phyloP scores from a whole-genome alignment of 176 grass and related monocot genomes.

The Avena sativa region DNA sequence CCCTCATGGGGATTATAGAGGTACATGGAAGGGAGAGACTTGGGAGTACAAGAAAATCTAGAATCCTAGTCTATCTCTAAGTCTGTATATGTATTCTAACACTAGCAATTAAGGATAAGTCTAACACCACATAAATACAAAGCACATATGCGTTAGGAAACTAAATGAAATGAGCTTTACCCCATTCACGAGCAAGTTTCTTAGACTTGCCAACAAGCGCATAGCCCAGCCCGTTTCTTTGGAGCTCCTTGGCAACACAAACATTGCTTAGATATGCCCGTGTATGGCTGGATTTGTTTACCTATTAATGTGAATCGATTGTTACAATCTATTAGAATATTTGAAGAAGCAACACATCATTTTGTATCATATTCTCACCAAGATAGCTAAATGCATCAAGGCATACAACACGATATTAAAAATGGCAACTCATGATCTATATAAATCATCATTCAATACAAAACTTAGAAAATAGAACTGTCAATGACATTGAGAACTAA shows the following conservation, averaged over 20 bases:
- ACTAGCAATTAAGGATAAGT: not conserved
- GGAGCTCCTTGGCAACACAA: slow-evolving; percentile 90
- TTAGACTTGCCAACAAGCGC: slow-evolving; percentile 79
- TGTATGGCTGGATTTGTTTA: slow-evolving; percentile 53
- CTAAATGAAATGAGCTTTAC: slow-evolving; percentile 48
- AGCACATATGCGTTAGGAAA: not conserved
- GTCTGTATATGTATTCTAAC: too few species aligned
- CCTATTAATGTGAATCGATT: slow-evolving; percentile 58
- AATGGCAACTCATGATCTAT: slow-evolving; percentile 11
- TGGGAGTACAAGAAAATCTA: too few species aligned
- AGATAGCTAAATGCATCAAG: not conserved
- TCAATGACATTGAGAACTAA: not conserved
- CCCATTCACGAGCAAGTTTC: slow-evolving; percentile 75
- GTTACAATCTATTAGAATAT: slow-evolving; percentile 25
- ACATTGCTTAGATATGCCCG: slow-evolving; percentile 84
- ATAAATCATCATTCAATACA: not conserved
- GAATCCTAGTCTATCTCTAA: too few species aligned
- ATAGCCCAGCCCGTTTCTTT: slow-evolving; percentile 87
- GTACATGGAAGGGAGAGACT: too few species aligned
- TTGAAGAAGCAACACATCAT: slow-evolving; percentile 31
- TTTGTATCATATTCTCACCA: not conserved
- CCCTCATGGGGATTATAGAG: too few species aligned
- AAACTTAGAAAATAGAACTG: not conserved
- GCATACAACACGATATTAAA: not conserved
- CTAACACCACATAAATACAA: not conserved